Evolutionary conservation across 2,329 filamentous ascomycete genomes (phyloP).

Genomic region (Claviceps africana): DNA sequence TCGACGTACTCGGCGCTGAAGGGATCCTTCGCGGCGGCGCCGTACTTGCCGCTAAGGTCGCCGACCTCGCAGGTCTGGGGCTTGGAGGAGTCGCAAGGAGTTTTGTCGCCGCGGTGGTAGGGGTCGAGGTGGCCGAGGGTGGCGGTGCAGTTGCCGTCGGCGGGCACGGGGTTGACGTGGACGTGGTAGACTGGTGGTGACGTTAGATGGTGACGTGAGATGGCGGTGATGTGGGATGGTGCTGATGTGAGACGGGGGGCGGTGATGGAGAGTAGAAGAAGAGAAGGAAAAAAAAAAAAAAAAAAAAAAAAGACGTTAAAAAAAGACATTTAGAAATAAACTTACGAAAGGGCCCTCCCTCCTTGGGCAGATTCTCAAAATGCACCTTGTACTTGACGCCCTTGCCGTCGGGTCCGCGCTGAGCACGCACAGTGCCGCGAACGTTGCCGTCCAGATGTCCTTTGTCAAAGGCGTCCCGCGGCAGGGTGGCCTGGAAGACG

Average conservation of each 20-base stretch:
- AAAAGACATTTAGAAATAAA: no score
- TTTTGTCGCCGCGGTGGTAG: slow-evolving; percentile 46
- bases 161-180: slow-evolving; percentile 49
- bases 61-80: slow-evolving; percentile 61
- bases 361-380: slow-evolving; percentile 44
- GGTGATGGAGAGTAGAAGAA: background rate
- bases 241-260: no score
- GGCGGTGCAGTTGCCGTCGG: slow-evolving; percentile 55
- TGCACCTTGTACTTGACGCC: slow-evolving; percentile 42
- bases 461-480: slow-evolving; percentile 36
- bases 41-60: slow-evolving; percentile 63
- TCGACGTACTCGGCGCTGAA: slow-evolving; percentile 41
- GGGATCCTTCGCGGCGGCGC: slow-evolving; percentile 38
- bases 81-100: slow-evolving; percentile 41
- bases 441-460: slow-evolving; percentile 30
- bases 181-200: slow-evolving; percentile 60
- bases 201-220: no score
- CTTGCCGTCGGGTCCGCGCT: slow-evolving; percentile 31
- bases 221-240: no score
- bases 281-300: background rate
- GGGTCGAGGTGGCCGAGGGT: slow-evolving; percentile 60
- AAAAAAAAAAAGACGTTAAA: no score
- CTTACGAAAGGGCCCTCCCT: slow-evolving; percentile 47
- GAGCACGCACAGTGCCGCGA: slow-evolving; percentile 36
- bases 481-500: slow-evolving; percentile 42